Conservation (phyloP, 495 filamentous ascomycete species). For the Hypoxylon fuscum region DNA sequence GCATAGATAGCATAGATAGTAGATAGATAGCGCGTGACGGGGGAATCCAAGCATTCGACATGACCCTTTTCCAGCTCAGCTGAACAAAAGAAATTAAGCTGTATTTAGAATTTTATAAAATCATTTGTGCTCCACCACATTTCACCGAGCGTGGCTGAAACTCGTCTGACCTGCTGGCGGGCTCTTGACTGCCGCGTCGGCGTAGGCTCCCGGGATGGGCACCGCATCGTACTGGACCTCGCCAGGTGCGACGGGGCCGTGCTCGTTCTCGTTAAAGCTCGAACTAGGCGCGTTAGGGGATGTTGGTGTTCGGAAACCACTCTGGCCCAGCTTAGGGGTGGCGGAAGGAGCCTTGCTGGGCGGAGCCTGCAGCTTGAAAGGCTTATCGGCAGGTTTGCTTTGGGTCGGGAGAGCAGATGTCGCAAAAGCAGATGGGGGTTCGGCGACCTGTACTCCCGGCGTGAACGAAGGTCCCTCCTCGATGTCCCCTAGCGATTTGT, state of each 20-base stretch:
- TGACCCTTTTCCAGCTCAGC: slow-evolving; percentile 41
- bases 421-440: slow-evolving; percentile 57
- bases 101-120: slow-evolving; percentile 28
- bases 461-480: slow-evolving; percentile 55
- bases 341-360: slow-evolving; percentile 79
- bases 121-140: neutral
- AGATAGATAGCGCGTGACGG: slow-evolving; percentile 2
- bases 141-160: slow-evolving; percentile 44
- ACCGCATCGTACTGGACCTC: slow-evolving; percentile 74
- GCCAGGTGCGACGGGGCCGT: slow-evolving; percentile 65
- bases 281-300: slow-evolving; percentile 36
- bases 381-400: slow-evolving; percentile 55
- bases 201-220: slow-evolving; percentile 72
- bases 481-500: slow-evolving; percentile 58
- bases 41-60: slow-evolving; percentile 7
- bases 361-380: slow-evolving; percentile 86
- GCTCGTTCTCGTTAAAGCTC: slow-evolving; percentile 45
- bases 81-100: slow-evolving; percentile 45
- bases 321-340: slow-evolving; percentile 72
- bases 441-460: slow-evolving; percentile 49
- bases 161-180: slow-evolving; percentile 52
- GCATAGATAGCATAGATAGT: neutral
- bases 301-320: slow-evolving; percentile 60
- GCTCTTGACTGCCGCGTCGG: slow-evolving; percentile 54
- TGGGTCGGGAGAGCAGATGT: slow-evolving; percentile 53